phyloP scores from a whole-genome alignment of 129 eudicot species.

The Tagetes patula region DNA sequence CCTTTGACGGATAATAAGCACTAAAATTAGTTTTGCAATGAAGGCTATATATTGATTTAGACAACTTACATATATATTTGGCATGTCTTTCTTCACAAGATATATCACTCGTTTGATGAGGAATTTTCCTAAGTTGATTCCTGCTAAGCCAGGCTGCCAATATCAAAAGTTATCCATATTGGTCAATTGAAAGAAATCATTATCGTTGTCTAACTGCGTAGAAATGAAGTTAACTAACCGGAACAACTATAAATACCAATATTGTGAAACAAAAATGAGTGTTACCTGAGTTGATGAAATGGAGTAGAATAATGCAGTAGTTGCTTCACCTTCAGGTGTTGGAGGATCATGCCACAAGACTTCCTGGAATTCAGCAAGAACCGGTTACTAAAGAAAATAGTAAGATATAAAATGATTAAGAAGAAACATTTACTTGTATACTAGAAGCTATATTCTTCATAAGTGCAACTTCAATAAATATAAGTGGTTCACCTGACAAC shows the following conservation, averaged over 20 bases:
- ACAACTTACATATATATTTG: slow-evolving; percentile 67
- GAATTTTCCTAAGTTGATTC: slow-evolving; percentile 91
- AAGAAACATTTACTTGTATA: slow-evolving; percentile 58
- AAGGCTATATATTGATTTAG: slow-evolving; percentile 2
- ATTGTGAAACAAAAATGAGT: neutral
- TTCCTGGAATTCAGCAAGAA: slow-evolving; percentile 50
- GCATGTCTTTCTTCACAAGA: slow-evolving; percentile 88
- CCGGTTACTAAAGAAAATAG: slow-evolving; percentile 10
- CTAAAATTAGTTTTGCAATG: slow-evolving; percentile 12
- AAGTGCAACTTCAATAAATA: slow-evolving; percentile 98
- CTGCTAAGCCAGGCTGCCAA: slow-evolving; percentile 95
- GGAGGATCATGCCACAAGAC: slow-evolving; percentile 98
- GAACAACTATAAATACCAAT: slow-evolving; percentile 2
- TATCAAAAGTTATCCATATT: slow-evolving; percentile 18
- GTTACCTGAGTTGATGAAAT: slow-evolving; percentile 93
- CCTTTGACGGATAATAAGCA: neutral
- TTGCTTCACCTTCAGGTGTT: slow-evolving; percentile 83
- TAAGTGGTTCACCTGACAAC: slow-evolving; percentile 87
- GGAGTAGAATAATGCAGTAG: slow-evolving; percentile 90
- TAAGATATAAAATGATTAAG: slow-evolving; percentile 1
- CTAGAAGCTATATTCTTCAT: slow-evolving; percentile 82
- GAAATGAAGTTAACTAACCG: neutral
- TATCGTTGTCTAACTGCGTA: slow-evolving; percentile 1
- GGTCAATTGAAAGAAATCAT: slow-evolving; percentile 20
- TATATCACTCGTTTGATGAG: slow-evolving; percentile 93